Evolutionary conservation across 169 alveolate genomes (phyloP), one percentile per base, ranked within the genome.

Genomic region (Cryptosporidium tyzzeri): DNA sequence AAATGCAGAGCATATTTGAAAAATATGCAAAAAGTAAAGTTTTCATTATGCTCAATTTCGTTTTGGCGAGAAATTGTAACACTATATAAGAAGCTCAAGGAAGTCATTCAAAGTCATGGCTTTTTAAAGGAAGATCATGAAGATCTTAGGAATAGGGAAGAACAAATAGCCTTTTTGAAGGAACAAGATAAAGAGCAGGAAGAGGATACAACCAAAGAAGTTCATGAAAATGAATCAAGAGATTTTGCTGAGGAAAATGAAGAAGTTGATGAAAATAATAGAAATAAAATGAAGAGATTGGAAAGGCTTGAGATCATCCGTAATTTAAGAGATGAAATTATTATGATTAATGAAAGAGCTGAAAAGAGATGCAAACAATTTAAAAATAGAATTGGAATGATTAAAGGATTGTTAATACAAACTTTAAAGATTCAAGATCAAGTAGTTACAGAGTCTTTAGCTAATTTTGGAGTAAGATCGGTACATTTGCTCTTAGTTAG

Each of bases 301-400:
- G 89, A 80, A 33, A 80, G 75, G 41, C 89, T 80, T 59, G 89
- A 80, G 67, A 44, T 80, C 16, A 80, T 61, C 35, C 59, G 75
- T 26, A 44, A 35, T 26, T 61, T 80, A 80, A 80, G 89, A 48
- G 89, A 80, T 45, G 80, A 80, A 26, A 80, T 80, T 7, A 45
- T 59, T n/a, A 23, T 29, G 35, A 80, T 80, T 44, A 80, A 80
- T 65, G 75, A 80, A 26, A 41, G 69, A 44, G 89, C 74, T 39
- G 74, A 67, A 31, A 59, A 44, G 55, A 59, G 89, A 50, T 21
- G 4, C 7, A 62, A 80, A 23, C 70, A 59, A 80, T 80, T 44
- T 50, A 62, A 65, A 21, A 80, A 35, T 45, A 59, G 89, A 31
- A 80, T 80, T 31, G 75, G 75, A 18, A 65, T 80, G 73, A 65